These are phyloP conservation scores for Suillus alpinus DNA, from an alignment of 768 basidiomycete species.

Conservation along the genomic window DNA sequence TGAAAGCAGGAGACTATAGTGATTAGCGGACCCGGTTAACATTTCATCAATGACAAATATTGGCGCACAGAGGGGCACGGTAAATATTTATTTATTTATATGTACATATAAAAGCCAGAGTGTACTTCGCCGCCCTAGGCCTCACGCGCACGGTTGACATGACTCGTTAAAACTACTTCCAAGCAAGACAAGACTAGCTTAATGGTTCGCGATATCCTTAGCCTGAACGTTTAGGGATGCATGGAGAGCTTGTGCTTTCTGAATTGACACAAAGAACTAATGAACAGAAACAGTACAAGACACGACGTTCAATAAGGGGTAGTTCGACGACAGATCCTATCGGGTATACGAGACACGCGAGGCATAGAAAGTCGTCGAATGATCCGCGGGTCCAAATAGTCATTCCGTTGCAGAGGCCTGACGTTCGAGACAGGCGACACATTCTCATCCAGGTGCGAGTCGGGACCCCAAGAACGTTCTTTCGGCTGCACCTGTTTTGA, in stretches of 20 bases:
- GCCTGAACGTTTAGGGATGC: neutral
- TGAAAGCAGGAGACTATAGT: neutral
- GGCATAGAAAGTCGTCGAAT: constrained; percentile 13
- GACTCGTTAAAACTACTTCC: neutral
- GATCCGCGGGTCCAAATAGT: constrained; percentile 4
- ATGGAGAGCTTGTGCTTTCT: neutral
- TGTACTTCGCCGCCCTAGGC: neutral
- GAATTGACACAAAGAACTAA: neutral
- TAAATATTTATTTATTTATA: neutral
- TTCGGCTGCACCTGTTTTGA: neutral
- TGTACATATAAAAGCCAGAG: too few species aligned
- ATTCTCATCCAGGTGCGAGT: neutral
- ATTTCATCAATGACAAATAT: neutral
- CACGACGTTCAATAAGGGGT: neutral
- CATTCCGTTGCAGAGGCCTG: neutral
- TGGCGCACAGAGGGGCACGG: neutral
- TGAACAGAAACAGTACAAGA: neutral
- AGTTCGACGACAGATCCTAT: constrained; percentile 37
- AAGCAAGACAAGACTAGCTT: neutral
- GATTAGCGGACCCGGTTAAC: neutral
- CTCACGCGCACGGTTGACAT: neutral
- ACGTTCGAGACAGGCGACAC: neutral
- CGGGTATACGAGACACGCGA: constrained; percentile 47
- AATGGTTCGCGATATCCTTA: neutral
- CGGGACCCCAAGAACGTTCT: neutral